phyloP scores from a whole-genome alignment of 345 rosid genomes.

The Sisymbrium altissimum region DNA sequence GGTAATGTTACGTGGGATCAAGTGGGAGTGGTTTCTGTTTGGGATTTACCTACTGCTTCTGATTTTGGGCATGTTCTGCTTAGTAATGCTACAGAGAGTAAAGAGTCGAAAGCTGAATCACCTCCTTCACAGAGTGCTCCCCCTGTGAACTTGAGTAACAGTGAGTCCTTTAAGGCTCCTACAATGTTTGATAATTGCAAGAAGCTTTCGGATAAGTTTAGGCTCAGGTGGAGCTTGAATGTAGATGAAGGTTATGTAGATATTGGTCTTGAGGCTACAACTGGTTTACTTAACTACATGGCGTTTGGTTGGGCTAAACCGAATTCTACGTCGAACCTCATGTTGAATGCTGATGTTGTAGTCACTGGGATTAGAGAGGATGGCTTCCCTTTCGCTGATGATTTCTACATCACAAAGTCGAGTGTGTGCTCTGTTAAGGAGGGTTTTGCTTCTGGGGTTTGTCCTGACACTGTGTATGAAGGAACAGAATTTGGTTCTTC shows the following conservation, averaged over 20 bases:
- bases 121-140: slow-evolving; percentile 37
- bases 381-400: slow-evolving; percentile 78
- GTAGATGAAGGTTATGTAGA: slow-evolving; percentile 53
- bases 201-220: slow-evolving; percentile 53
- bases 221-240: slow-evolving; percentile 78
- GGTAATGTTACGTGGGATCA: slow-evolving; percentile 60
- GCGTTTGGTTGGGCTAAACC: slow-evolving; percentile 93
- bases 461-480: slow-evolving; percentile 73
- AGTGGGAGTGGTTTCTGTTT: slow-evolving; percentile 56
- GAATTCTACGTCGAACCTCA: slow-evolving; percentile 42
- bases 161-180: slow-evolving; percentile 35
- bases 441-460: slow-evolving; percentile 69
- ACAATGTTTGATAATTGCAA: slow-evolving; percentile 87
- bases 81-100: slow-evolving; percentile 29
- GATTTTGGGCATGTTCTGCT: slow-evolving; percentile 75
- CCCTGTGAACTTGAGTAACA: slow-evolving; percentile 14
- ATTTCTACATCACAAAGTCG: slow-evolving; percentile 64
- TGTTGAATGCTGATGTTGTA: slow-evolving; percentile 78
- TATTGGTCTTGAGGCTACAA: slow-evolving; percentile 80
- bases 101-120: slow-evolving; percentile 32
- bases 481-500: slow-evolving; percentile 39
- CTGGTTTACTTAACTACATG: slow-evolving; percentile 64
- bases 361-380: slow-evolving; percentile 72
- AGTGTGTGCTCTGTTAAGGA: slow-evolving; percentile 65
- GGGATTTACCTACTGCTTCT: slow-evolving; percentile 67